Percentiles rank a stretch among this genome's conserved stretches.
These are phyloP conservation scores for Colletotrichum cordylinicola DNA, from an alignment of 2,329 filamentous ascomycete genomes.

Conservation along the genomic window DNA sequence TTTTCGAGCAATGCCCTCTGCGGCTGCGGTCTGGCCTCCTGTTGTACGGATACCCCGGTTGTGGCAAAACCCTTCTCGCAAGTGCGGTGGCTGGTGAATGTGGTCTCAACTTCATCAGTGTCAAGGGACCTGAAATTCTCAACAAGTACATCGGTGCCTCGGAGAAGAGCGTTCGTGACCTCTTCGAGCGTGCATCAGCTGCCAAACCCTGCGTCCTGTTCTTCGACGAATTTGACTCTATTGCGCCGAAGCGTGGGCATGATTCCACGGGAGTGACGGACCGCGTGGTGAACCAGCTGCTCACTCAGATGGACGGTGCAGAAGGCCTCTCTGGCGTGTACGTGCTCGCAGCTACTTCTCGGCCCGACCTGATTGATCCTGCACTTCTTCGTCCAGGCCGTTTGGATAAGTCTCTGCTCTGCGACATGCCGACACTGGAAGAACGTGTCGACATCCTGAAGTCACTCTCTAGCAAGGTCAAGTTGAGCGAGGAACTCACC, in stretches of 20 bases:
- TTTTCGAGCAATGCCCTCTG: constrained; percentile 94
- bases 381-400: constrained; percentile 90
- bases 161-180: constrained; percentile 92
- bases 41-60: constrained; percentile 93
- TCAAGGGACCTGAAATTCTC: constrained; percentile 96
- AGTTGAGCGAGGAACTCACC: constrained; percentile 71
- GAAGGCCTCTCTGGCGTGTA: constrained; percentile 96
- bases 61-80: constrained; percentile 94
- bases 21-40: constrained; percentile 92
- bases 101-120: constrained; percentile 96
- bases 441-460: constrained; percentile 89
- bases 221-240: constrained; percentile 98
- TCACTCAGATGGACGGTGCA: constrained; percentile 98
- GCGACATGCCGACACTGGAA: constrained; percentile 80
- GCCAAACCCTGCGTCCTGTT: constrained; percentile 94
- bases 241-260: constrained; percentile 95
- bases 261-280: constrained; percentile 99
- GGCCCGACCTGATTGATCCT: constrained; percentile 95
- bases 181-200: constrained; percentile 91
- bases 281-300: constrained; percentile 94
- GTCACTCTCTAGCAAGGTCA: constrained; percentile 83
- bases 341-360: constrained; percentile 90
- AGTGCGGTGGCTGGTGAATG: constrained; percentile 98
- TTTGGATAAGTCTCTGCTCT: constrained; percentile 90
- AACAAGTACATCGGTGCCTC: constrained; percentile 99